Evolutionary conservation across 768 basidiomycete genomes (phyloP).

Genomic region (Russula brevipes): DNA sequence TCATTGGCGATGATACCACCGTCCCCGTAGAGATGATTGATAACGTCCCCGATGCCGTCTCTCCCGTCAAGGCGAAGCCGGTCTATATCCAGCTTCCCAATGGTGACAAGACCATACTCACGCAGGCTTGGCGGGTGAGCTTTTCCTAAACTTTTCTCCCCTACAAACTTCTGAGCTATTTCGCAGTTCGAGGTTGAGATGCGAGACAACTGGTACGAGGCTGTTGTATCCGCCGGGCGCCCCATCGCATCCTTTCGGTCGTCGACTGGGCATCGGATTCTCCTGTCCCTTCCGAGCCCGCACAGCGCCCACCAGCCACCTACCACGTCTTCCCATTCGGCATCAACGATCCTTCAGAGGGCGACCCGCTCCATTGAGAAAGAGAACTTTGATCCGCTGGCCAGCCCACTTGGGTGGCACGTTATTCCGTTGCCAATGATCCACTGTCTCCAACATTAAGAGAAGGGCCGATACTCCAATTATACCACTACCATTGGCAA

Average conservation of each 20-base stretch:
- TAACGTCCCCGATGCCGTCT: slow-evolving; percentile 71
- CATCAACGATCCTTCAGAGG: slow-evolving; percentile 76
- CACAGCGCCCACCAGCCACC: slow-evolving; percentile 30
- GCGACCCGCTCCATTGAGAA: slow-evolving; percentile 52
- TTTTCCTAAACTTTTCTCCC: background rate
- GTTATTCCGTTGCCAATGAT: slow-evolving; percentile 61
- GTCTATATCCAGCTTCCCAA: slow-evolving; percentile 80
- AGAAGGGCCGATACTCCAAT: slow-evolving; percentile 37
- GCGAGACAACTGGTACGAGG: slow-evolving; percentile 95
- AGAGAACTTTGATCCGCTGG: slow-evolving; percentile 69
- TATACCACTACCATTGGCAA: slow-evolving; percentile 84
- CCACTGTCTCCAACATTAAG: slow-evolving; percentile 38
- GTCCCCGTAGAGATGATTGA: slow-evolving; percentile 42
- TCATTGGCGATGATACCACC: slow-evolving; percentile 43
- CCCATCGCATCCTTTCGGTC: slow-evolving; percentile 78
- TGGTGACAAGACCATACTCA: slow-evolving; percentile 53
- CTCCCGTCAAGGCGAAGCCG: slow-evolving; percentile 73
- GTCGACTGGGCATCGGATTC: slow-evolving; percentile 94
- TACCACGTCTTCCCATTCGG: slow-evolving; percentile 81
- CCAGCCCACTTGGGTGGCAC: slow-evolving; percentile 93
- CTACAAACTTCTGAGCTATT: background rate
- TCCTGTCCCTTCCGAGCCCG: slow-evolving; percentile 37
- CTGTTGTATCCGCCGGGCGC: slow-evolving; percentile 70
- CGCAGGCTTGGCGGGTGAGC: slow-evolving; percentile 76
- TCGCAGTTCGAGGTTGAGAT: slow-evolving; percentile 83